Evolutionary conservation across 163 green algal species (phyloP).

Genomic region (Smithsoniella earleae): DNA sequence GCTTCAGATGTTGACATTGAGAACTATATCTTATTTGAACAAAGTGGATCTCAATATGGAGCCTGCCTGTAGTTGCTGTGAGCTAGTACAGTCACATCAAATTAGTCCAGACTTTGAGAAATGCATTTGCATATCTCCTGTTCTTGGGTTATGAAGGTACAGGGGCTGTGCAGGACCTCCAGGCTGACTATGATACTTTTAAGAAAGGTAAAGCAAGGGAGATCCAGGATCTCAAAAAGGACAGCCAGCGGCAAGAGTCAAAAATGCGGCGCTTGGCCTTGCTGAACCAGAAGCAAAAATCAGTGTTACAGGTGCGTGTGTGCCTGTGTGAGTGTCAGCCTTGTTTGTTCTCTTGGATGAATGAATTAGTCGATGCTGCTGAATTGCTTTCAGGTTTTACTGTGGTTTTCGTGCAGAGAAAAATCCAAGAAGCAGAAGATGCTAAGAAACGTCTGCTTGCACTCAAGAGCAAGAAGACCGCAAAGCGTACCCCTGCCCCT

Average conservation of each 20-base stretch:
- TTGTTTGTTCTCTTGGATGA: too few species aligned
- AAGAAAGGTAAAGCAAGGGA: slow-evolving; percentile 15
- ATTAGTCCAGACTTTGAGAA: too few species aligned
- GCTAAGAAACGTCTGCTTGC: slow-evolving; percentile 19
- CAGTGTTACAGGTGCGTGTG: background rate
- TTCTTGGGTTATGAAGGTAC: too few species aligned
- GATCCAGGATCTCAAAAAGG: slow-evolving; percentile 18
- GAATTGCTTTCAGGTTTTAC: background rate
- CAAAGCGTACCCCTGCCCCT: slow-evolving; percentile 5
- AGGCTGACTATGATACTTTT: slow-evolving; percentile 21
- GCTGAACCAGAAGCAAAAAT: slow-evolving; percentile 30
- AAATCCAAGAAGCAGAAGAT: slow-evolving; percentile 26
- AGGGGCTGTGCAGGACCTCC: background rate
- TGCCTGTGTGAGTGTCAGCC: too few species aligned
- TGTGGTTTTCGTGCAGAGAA: background rate
- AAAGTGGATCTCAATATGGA: too few species aligned
- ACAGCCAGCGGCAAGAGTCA: slow-evolving; percentile 9
- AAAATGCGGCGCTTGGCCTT: slow-evolving; percentile 23
- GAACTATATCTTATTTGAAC: too few species aligned
- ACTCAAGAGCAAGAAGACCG: background rate
- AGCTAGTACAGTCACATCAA: too few species aligned
- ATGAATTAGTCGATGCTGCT: background rate
- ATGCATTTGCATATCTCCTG: too few species aligned
- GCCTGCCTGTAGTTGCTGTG: too few species aligned
- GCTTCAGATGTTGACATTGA: too few species aligned